Evolutionary conservation across 2,329 filamentous ascomycete genomes (phyloP), one percentile per base, ranked within the genome.

Genomic region (Camillea tinctor): DNA sequence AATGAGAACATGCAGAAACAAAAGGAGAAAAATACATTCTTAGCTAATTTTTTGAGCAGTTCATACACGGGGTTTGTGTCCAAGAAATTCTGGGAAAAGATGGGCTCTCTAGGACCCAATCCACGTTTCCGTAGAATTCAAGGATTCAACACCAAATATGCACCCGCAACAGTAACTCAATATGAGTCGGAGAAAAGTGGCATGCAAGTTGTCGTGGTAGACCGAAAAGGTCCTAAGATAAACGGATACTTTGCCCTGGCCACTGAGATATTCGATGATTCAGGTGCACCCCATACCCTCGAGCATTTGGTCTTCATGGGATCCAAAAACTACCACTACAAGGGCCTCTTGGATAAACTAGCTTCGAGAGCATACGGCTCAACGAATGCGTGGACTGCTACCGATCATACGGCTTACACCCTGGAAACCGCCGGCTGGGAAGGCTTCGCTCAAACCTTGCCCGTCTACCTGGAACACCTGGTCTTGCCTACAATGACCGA

Each of bases 261-360:
- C 36, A 99, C 95, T 2, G 95, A 99, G 77, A 98, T 99, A 69
- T 90, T 96, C 69, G 95, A 99, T 78, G 93, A 99, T 75, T 98
- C 94, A 11, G 95, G 95, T 49, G 91, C 95, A 15, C 95, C 91
- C 4, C 91, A 94, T 71, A 93, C 91, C 0, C 81, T 94, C n/a
- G 90, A 94, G 76, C 90, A 93, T 74, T 77, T 94, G 15, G 81
- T 91, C 65, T 94, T 93, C 73, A 93, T 93, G 89, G 95, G 95
- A 24, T 98, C 95, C 22, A 93, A 91, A 73, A 96, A 84, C 73
- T 98, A 97, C 74, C 89, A 86, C 62, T 98, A 96, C 80, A 98
- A 98, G 75, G 95, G 95, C 1, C 87, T 99, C 49, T 84, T 99
- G 19, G 94, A 98, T 75, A 97, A 96, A 77, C 84, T 99, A 60